Evolutionary conservation across 768 basidiomycete species (phyloP), one percentile per base, ranked within the genome.

Genomic region (Boletus tylopilopsis): DNA sequence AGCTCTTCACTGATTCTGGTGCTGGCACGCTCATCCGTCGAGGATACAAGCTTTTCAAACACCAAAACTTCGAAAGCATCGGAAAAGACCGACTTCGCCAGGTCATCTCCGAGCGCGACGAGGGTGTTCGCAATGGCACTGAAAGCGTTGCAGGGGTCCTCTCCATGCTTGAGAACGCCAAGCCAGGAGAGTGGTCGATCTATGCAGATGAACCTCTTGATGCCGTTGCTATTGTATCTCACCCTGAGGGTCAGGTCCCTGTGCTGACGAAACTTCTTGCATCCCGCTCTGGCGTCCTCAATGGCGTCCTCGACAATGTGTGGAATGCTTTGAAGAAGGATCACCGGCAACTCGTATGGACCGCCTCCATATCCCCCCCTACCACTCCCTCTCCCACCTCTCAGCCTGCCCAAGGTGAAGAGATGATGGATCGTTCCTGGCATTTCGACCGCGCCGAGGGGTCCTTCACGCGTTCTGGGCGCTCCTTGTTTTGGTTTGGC

Each of bases 121-220:
- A 93, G 9, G 93, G 94, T 40, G 87, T 99, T 38, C 78, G 86
- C 21, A 73, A 83, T 22, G 95, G 94, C 27, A 78, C 77, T 53
- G 81, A 87, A 61, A 90, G 89, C 57, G 90, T 97, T 52, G 86
- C 94, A 2, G 90, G 89, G 39, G 85, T 94, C 30, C 79, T 99
- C 62, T 48, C 53, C 22, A 8, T 21, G 0, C 64, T 68, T 18
- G 83, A 79, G 63, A 80, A 83, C 19, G 77, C 97, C 59, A 85
- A 90, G 68, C 78, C 81, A 56, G 80, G 84, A 0, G 90, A 93
- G 0, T 94, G 86, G 76, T 93, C 91, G 15, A 85, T 99, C 61
- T 97, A 98, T 67, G 95, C 93, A n/a, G 95, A 99, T 68, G 96
- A 99, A 68, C 93, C 94, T 9, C 80, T 97, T 53, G 95, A 99